phyloP scores from a whole-genome alignment of 2,329 filamentous ascomycete genomes.

The Colletotrichum plurivorum region DNA sequence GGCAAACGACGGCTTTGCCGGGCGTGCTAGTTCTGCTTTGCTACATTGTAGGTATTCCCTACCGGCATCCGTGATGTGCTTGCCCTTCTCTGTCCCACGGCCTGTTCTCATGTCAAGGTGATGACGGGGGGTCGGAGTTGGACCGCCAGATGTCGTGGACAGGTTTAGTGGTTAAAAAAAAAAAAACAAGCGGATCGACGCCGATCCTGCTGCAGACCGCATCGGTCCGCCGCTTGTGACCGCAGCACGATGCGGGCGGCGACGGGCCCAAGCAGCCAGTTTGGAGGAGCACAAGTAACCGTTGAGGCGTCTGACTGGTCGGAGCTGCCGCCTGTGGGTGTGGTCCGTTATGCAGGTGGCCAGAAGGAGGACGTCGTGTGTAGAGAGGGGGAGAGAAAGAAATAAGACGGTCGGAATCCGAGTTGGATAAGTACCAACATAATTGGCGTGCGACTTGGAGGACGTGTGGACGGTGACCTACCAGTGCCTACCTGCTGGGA shows the following conservation, averaged over 20 bases:
- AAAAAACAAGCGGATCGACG: conserved; percentile 40
- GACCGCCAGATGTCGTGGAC: conserved; percentile 31
- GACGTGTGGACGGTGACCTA: not conserved
- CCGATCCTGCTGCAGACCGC: conserved; percentile 43
- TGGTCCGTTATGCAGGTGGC: conserved; percentile 29
- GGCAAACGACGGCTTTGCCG: no score
- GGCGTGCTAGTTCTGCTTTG: no score
- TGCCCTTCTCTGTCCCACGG: no score
- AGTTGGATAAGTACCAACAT: not conserved
- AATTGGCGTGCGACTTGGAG: conserved; percentile 17
- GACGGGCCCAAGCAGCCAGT: conserved; percentile 37
- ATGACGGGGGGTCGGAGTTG: conserved; percentile 20
- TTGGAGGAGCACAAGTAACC: conserved; percentile 32
- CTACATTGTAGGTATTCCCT: no score
- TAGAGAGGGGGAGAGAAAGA: not conserved
- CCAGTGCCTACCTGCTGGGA: no score
- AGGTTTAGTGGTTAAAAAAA: conserved; percentile 31
- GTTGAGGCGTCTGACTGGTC: conserved; percentile 20
- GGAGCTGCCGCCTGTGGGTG: conserved; percentile 14
- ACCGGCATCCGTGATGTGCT: no score
- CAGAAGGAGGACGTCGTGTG: conserved; percentile 14
- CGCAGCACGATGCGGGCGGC: conserved; percentile 40
- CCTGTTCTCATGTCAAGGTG: not conserved
- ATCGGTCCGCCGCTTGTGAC: conserved; percentile 41
- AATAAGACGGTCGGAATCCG: conserved; percentile 16